Evolutionary conservation across 306 rosid species (phyloP), one percentile per base, ranked within the genome.

Genomic region (Prunus salicina): DNA sequence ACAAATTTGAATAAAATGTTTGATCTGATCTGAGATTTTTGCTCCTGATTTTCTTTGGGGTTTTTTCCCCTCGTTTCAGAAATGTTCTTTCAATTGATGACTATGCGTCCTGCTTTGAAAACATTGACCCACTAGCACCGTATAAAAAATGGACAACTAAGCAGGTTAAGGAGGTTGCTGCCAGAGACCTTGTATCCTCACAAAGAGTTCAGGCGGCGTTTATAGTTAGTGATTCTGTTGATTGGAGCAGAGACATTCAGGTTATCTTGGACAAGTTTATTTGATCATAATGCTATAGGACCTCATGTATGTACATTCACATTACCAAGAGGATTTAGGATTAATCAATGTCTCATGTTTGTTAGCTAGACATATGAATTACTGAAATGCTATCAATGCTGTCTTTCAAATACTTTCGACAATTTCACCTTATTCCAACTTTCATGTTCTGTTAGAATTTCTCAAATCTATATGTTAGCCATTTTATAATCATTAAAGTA

Each of bases 191-290:
- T 75, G 87, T 90, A 71, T 73, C 62, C 77, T 86, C 91, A 6
- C 73, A 92, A 84, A 89, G 94, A 83, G 96, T 92, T 84, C 83
- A 77, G 72, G 98, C 97, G 10, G 93, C 83, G 27, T 94, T 94
- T 79, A 9, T 94, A 32, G 88, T 94, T 63, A 94, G 98, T 64
- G 97, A 94, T 77, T 86, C 98, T 81, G 92, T 90, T 77, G 97
- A 92, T 80, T 94, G 98, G 98, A 89, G 98, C 90, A 87, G 97
- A 78, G 98, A 94, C 82, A 83, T 91, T 72, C 98, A 94, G 95
- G 98, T 88, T 53, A 32, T 56, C 50, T 65, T 64, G 32, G 71
- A 78, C 51, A 22, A n/a, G 15, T 13, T 28, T 34, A 5, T 14
- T 28, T 52, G 49, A 49, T 79, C 18, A 38, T 77, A 52, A 27